Evolutionary conservation across 495 filamentous ascomycete species (phyloP).

Genomic region (Monascus purpureus): DNA sequence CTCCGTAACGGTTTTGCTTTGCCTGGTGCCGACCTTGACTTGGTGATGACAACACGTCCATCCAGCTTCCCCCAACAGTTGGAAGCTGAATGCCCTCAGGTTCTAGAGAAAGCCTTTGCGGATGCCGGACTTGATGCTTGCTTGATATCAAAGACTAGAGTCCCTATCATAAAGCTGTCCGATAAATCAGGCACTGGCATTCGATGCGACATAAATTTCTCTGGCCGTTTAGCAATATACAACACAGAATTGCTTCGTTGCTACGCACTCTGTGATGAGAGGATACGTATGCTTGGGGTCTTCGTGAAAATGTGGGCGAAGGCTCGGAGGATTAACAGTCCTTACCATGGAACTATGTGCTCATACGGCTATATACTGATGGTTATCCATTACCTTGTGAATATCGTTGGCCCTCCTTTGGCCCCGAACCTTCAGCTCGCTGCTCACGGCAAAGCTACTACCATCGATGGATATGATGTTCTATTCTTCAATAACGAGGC

Average conservation of each 20-base stretch:
- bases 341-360: slow-evolving; percentile 69
- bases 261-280: slow-evolving; percentile 58
- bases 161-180: slow-evolving; percentile 74
- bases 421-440: slow-evolving; percentile 58
- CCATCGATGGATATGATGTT: slow-evolving; percentile 38
- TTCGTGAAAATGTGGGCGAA: slow-evolving; percentile 82
- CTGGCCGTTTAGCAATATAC: slow-evolving; percentile 59
- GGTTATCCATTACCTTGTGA: slow-evolving; percentile 82
- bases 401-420: slow-evolving; percentile 63
- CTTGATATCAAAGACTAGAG: slow-evolving; percentile 55
- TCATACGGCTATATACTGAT: slow-evolving; percentile 85
- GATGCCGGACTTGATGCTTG: slow-evolving; percentile 52
- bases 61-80: slow-evolving; percentile 1
- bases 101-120: slow-evolving; percentile 58
- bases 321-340: slow-evolving; percentile 60
- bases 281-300: slow-evolving; percentile 59
- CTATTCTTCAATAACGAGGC: slow-evolving; percentile 56
- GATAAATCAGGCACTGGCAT: slow-evolving; percentile 58
- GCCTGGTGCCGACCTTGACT: slow-evolving; percentile 61
- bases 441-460: slow-evolving; percentile 4
- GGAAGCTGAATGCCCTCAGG: slow-evolving; percentile 43
- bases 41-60: slow-evolving; percentile 46
- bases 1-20: slow-evolving; percentile 60
- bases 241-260: slow-evolving; percentile 67
- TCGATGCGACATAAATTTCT: slow-evolving; percentile 77